Base-by-base conservation (phyloP, 106 monocot species). In the Platanthera zijinensis region DNA sequence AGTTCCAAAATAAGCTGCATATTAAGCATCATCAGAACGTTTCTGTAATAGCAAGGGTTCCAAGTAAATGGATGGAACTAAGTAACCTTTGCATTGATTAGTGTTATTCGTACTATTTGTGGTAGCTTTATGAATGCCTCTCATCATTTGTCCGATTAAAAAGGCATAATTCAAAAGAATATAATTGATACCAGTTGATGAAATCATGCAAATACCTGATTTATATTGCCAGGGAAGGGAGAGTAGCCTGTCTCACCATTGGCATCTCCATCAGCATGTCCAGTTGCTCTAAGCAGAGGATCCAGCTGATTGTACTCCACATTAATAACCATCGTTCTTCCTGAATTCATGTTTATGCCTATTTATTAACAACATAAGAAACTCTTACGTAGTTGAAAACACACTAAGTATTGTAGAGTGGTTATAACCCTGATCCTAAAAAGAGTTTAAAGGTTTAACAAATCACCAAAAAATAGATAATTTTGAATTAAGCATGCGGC, bases 301-400 rank as follows among this genome's bases (percentile, higher is more conserved):
- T 96, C 96, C 63, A 96, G 89, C 77, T 96, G 96, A 91, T 96
- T 96, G 74, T 96, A 96, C 87, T 96, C 96, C 76, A 96, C 96
- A 83, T 96, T 93, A 53, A 96, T 93, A 45, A 96, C 89, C 88
- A 96, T 89, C 45, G 87, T 83, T 80, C 93, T 82, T 48, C 96
- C 96, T 96, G 75, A 81, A 78, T 47, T 63, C 28, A 79, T 69
- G 74, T 79, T 15, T 18, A 21, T 14, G 69, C 49, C 21, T 13
- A 9, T 19, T 76, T 28, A 73, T 22, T 76, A 49, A 77, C 56
- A 76, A 66, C 4, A 66, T 66, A 66, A 66, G 32, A 9, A 66
- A 66, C 66, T 30, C 66, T 66, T 5, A 11, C 59, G 21, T 22
- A 66, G 22, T 3, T 28, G 10, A 8, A 10, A 64, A 30, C 64